These are phyloP conservation scores for Candida bentonensis DNA, from an alignment of 805 yeast genomes.

Conservation along the genomic window DNA sequence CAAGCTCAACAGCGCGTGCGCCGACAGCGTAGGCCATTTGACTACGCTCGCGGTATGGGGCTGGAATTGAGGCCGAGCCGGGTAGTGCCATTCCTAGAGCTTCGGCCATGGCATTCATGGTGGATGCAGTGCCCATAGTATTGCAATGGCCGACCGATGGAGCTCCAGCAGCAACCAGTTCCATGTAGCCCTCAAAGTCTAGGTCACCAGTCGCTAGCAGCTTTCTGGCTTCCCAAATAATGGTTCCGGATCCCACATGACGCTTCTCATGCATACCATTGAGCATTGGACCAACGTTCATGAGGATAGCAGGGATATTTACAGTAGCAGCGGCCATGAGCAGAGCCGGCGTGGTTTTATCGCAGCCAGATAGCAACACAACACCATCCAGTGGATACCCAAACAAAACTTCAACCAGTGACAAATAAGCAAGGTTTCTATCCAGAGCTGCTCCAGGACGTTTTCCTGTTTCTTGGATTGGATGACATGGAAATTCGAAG, in stretches of 20 bases:
- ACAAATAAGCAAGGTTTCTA: conserved; percentile 13
- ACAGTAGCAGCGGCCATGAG: conserved; percentile 42
- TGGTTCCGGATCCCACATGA: conserved; percentile 16
- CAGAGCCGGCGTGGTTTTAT: conserved; percentile 40
- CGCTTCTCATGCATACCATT: conserved; percentile 13
- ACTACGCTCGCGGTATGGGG: conserved; percentile 58
- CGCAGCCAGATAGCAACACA: conserved; percentile 24
- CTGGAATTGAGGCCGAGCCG: conserved; percentile 75
- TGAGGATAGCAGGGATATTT: conserved; percentile 37
- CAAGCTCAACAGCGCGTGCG: conserved; percentile 57
- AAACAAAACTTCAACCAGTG: conserved; percentile 13
- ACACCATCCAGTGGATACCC: conserved; percentile 16
- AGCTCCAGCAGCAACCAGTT: conserved; percentile 15
- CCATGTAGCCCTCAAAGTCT: conserved; percentile 12
- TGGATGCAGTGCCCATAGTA: conserved; percentile 95
- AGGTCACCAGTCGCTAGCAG: conserved; percentile 12
- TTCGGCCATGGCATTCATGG: conserved; percentile 91
- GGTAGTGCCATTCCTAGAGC: conserved; percentile 83
- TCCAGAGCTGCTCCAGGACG: conserved; percentile 15
- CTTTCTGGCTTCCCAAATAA: conserved; percentile 15
- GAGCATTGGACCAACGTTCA: conserved; percentile 33
- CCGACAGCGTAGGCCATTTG: conserved; percentile 68
- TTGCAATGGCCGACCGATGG: conserved; percentile 96
- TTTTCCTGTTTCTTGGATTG: conserved; percentile 16
- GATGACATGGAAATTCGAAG: conserved; percentile 16